Base-by-base conservation (phyloP, 192 early-diverging fungal genomes). In the Nowakowskiella sp. region DNA sequence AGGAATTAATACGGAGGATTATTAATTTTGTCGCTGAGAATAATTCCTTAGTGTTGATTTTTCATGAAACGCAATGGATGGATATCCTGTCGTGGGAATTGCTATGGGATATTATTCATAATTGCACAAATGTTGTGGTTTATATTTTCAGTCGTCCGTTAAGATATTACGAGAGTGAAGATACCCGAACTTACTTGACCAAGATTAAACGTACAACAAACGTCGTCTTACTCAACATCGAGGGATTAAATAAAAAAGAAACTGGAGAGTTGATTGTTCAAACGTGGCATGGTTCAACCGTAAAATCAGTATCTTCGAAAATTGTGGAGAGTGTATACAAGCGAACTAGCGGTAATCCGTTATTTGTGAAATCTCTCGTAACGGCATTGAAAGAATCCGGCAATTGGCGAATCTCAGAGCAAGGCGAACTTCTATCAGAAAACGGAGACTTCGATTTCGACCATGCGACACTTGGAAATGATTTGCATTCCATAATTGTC, bases 61-160 rank as follows among this genome's bases (percentile, higher is more conserved):
- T 76, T 13, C 66, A 72, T 24, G 73, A 76, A 61, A 36, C 66
- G 6, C 73, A 76, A 32, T 76, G 64, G 64, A 61, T 74, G 34
- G 73, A 76, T 45, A 57, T 47, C 6, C 25, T 54, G 0, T 74
- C 70, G 1, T 74, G 71, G 71, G 72, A 76, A 36, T 33, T 76
- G 1, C 42, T 77, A 4, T 49, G 32, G 39, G 63, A 76, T 16
- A 51, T 76, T 42, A 33, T 55, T 0, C 50, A 34, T 6, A 30
- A 47, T 6, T 77, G 62, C 43, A 45, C 62, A 13, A 58, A 47
- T 32, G 39, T 46, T 4, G 28, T 42, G n/a, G 51, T 75, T 9
- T 52, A 58, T 16, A 58, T 69, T 28, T 76, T 74, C 58, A 59
- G 56, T 8, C 46, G 72, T 28, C 66, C 68, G 4, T 58, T 62